These are phyloP conservation scores for Suillus subalutaceus DNA, from an alignment of 768 basidiomycete genomes.

Conservation along the genomic window DNA sequence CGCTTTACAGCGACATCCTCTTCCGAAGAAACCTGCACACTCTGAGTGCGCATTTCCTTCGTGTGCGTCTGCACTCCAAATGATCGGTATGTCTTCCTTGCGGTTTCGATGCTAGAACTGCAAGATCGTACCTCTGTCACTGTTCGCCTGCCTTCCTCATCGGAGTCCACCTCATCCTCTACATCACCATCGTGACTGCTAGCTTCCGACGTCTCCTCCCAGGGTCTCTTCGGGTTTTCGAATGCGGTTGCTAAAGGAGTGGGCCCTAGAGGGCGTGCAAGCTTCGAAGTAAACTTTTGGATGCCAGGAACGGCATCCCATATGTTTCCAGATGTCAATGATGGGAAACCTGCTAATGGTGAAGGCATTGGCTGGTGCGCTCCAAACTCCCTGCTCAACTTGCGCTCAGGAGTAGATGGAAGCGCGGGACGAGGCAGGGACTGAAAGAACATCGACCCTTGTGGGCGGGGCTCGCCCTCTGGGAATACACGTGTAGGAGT, in stretches of 20 bases:
- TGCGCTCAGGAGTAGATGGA: conserved; percentile 32
- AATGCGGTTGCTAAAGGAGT: conserved; percentile 51
- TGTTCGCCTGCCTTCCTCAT: conserved; percentile 39
- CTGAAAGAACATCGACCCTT: conserved; percentile 27
- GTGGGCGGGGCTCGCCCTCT: conserved; percentile 56
- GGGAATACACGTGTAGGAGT: conserved; percentile 77
- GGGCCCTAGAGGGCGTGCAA: conserved; percentile 52
- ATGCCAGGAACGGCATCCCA: conserved; percentile 87
- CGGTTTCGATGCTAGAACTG: conserved; percentile 31
- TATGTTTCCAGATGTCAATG: conserved; percentile 73
- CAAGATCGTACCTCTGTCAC: conserved; percentile 37
- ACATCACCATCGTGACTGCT: conserved; percentile 84
- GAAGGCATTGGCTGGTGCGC: conserved; percentile 36
- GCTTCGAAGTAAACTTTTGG: conserved; percentile 67
- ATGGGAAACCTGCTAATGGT: conserved; percentile 50
- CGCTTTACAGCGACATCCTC: conserved; percentile 22
- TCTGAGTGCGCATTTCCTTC: conserved; percentile 54
- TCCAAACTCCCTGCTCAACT: conserved; percentile 7
- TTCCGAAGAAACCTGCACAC: conserved; percentile 55
- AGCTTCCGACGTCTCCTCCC: conserved; percentile 55
- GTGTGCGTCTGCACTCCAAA: conserved; percentile 73
- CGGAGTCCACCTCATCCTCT: conserved; percentile 69
- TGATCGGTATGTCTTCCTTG: conserved; percentile 50
- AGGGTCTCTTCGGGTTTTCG: conserved; percentile 42
- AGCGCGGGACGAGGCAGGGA: conserved; percentile 39